These are phyloP conservation scores for Lactarius indigo DNA, from an alignment of 768 basidiomycete species.

Conservation along the genomic window DNA sequence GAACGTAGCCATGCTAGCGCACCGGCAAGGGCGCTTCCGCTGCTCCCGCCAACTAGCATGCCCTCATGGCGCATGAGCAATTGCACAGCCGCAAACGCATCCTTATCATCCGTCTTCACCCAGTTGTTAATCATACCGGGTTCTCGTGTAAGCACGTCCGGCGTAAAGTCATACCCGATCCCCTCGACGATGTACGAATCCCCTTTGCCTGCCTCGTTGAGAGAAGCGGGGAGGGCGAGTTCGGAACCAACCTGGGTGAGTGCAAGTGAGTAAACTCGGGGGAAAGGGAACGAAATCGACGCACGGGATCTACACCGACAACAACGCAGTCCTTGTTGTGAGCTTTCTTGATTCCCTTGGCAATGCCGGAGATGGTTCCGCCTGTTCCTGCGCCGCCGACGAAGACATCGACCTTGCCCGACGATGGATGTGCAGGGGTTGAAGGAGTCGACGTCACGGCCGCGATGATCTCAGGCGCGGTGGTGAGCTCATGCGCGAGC, in stretches of 20 bases:
- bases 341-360: slow-evolving; percentile 71
- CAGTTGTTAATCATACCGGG: slow-evolving; percentile 61
- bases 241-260: slow-evolving; percentile 75
- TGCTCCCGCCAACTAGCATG: slow-evolving; percentile 89
- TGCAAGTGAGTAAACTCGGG: neutral
- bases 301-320: slow-evolving; percentile 88
- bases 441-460: slow-evolving; percentile 67
- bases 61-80: slow-evolving; percentile 81
- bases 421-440: slow-evolving; percentile 53
- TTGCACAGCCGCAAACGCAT: slow-evolving; percentile 73
- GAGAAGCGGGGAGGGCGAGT: slow-evolving; percentile 64
- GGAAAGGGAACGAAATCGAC: slow-evolving; percentile 31
- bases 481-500: slow-evolving; percentile 84
- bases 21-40: slow-evolving; percentile 80
- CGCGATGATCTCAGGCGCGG: slow-evolving; percentile 88
- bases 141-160: slow-evolving; percentile 75
- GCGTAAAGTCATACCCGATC: slow-evolving; percentile 95
- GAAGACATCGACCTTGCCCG: slow-evolving; percentile 74
- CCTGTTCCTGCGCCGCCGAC: slow-evolving; percentile 92
- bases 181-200: slow-evolving; percentile 81
- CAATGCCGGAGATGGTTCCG: slow-evolving; percentile 88
- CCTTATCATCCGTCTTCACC: slow-evolving; percentile 83
- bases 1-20: slow-evolving; percentile 74
- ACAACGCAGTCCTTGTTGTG: slow-evolving; percentile 72
- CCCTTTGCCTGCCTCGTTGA: slow-evolving; percentile 55